Conservation (phyloP, 2,329 filamentous ascomycete genomes). For the Cladosporium colombiae region DNA sequence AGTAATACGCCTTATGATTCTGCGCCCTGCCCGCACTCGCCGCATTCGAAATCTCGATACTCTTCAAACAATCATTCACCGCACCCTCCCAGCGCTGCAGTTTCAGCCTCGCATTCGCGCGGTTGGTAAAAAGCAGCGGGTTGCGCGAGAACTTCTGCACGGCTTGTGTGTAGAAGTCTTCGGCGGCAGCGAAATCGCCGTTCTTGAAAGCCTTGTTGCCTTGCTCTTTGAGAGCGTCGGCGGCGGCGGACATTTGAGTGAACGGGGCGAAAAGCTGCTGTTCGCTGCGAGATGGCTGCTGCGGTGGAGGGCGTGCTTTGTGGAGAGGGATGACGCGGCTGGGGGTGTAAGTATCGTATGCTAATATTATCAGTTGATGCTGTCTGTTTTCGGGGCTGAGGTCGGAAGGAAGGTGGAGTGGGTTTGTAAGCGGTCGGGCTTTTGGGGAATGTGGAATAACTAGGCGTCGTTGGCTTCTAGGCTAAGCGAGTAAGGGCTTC, state of each 20-base stretch:
- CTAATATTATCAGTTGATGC: neutral
- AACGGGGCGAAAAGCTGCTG: neutral
- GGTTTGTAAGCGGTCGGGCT: slow-evolving; percentile 9
- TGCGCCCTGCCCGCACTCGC: slow-evolving; percentile 37
- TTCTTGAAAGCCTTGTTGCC: slow-evolving; percentile 67
- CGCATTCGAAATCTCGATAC: slow-evolving; percentile 62
- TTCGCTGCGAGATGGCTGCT: neutral
- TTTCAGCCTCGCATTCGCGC: slow-evolving; percentile 78
- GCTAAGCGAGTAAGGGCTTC: slow-evolving; percentile 12
- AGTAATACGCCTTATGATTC: slow-evolving; percentile 72
- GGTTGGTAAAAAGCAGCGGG: slow-evolving; percentile 82
- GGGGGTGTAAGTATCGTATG: neutral
- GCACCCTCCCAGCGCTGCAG: slow-evolving; percentile 72
- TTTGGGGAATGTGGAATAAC: slow-evolving; percentile 8
- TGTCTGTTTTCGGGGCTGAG: neutral
- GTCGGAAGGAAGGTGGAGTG: neutral
- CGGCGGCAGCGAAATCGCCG: slow-evolving; percentile 66
- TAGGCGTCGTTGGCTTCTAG: neutral
- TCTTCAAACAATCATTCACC: slow-evolving; percentile 74
- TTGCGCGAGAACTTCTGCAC: slow-evolving; percentile 79
- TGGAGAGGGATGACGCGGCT: neutral
- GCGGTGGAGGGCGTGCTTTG: neutral
- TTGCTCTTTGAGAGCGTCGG: slow-evolving; percentile 51
- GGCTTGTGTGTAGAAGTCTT: slow-evolving; percentile 71
- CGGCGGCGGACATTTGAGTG: slow-evolving; percentile 36